Evolutionary conservation across 345 rosid species (phyloP).

Genomic region (Microcos paniculata): DNA sequence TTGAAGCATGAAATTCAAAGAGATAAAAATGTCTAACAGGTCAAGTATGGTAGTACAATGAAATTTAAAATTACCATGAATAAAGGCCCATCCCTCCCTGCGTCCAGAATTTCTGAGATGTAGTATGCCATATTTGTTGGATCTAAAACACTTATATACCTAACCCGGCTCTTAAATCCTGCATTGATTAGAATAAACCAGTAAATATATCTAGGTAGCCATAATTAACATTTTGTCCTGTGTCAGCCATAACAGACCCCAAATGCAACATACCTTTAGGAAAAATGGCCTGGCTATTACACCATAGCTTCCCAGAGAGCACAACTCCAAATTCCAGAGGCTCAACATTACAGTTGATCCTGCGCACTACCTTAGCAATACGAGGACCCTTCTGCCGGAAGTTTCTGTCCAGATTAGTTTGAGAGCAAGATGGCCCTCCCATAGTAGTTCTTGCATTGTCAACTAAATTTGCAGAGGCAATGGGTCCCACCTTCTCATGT

Average conservation of each 20-base stretch:
- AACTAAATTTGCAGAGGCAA: slow-evolving; percentile 33
- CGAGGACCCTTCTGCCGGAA: slow-evolving; percentile 97
- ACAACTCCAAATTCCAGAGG: slow-evolving; percentile 74
- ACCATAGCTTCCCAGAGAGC: slow-evolving; percentile 82
- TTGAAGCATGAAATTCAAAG: neutral
- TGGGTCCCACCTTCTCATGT: slow-evolving; percentile 45
- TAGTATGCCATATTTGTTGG: slow-evolving; percentile 76
- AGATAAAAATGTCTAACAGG: neutral
- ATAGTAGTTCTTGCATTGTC: slow-evolving; percentile 39
- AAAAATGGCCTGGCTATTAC: slow-evolving; percentile 78
- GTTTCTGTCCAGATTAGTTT: slow-evolving; percentile 67
- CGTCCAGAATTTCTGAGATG: slow-evolving; percentile 87
- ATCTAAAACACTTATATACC: slow-evolving; percentile 73
- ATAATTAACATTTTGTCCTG: neutral
- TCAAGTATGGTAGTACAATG: slow-evolving; percentile 3
- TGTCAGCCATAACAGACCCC: neutral
- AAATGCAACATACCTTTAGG: slow-evolving; percentile 67
- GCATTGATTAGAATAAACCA: slow-evolving; percentile 35
- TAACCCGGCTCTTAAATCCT: slow-evolving; percentile 94
- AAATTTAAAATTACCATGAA: slow-evolving; percentile 63
- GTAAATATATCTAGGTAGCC: slow-evolving; percentile 6
- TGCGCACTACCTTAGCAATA: slow-evolving; percentile 94
- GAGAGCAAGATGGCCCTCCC: slow-evolving; percentile 56
- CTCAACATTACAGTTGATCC: slow-evolving; percentile 94
- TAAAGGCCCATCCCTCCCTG: slow-evolving; percentile 64